Evolutionary conservation across 768 basidiomycete species (phyloP).

Genomic region (Termitomyces sp.): DNA sequence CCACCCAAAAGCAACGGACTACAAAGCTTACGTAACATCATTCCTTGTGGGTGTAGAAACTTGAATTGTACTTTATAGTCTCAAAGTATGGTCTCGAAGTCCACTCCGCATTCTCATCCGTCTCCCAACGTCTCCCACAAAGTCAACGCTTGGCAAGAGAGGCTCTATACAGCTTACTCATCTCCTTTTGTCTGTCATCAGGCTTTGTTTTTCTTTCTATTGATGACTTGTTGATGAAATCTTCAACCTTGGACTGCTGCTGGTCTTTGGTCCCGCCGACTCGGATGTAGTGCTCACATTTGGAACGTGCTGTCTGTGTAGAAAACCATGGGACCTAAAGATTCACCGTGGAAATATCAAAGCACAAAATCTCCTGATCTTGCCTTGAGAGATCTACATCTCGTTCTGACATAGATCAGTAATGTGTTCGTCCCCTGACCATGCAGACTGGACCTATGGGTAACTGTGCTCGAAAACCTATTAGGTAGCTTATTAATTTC

Average conservation of each 20-base stretch:
- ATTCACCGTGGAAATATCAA: not conserved
- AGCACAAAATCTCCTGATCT: not conserved
- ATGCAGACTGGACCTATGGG: not conserved
- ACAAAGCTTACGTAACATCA: conserved; percentile 18
- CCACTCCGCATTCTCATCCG: not conserved
- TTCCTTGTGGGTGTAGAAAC: not conserved
- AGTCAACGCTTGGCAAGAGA: not conserved
- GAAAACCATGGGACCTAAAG: not conserved
- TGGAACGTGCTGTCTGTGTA: not conserved
- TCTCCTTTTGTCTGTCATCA: not conserved
- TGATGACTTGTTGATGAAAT: not conserved
- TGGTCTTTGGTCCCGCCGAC: not conserved
- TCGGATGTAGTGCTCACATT: not conserved
- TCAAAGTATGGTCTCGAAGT: not conserved
- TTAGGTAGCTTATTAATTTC: not conserved
- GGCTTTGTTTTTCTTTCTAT: not conserved
- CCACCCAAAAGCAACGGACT: conserved; percentile 7
- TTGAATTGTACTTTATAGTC: too few relatives aligned
- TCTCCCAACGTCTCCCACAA: not conserved
- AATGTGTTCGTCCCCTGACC: not conserved
- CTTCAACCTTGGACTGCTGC: not conserved
- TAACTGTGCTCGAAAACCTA: not conserved
- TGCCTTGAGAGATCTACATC: not conserved
- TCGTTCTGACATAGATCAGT: not conserved
- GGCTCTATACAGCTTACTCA: not conserved